Evolutionary conservation across 148 eudicot species (phyloP), one percentile per base, ranked within the genome.

Genomic region (Mesembryanthemum crystallinum): DNA sequence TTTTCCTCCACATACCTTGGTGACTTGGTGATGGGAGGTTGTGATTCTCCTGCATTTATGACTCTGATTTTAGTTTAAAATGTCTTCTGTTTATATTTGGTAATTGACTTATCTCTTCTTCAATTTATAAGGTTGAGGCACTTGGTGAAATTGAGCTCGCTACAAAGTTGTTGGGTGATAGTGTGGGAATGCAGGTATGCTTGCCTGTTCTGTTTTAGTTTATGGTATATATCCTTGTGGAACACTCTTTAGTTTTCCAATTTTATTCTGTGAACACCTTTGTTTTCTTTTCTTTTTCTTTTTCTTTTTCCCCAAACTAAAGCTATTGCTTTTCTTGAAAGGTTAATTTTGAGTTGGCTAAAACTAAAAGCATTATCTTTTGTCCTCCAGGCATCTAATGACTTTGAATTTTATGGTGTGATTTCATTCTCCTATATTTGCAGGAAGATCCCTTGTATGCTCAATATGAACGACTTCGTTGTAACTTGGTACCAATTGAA

Each of bases 61-160:
- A 43, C 49, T 43, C 49, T 43, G 3, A 10, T 43, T 2, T 35
- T 35, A 35, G 3, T 35, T 35, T 35, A 2, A 35, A 52, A 47
- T 65, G 37, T 47, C 32, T 23, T 73, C 33, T 45, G 32, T 14
- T 67, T 60, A 57, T n/a, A 61, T 32, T 23, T 63, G 63, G 64
- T 77, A 60, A 57, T 24, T 76, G 42, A 43, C 69, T 59, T 69
- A 77, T 35, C 24, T 65, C 23, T 72, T 59, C 54, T 71, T 64
- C 74, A 64, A 77, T 58, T 25, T 73, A 49, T 49, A 71, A 95
- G 99, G 99, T 95, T 85, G 99, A 92, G 86, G 97, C 99, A 64
- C 91, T 95, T 39, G 90, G 94, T 70, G 97, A 95, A 83, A 95
- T 95, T 76, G 97, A 90, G 87, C 82, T 92, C 61, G 99, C 99